Conservation (phyloP, 306 rosid species). For the Acacia acuminata region DNA sequence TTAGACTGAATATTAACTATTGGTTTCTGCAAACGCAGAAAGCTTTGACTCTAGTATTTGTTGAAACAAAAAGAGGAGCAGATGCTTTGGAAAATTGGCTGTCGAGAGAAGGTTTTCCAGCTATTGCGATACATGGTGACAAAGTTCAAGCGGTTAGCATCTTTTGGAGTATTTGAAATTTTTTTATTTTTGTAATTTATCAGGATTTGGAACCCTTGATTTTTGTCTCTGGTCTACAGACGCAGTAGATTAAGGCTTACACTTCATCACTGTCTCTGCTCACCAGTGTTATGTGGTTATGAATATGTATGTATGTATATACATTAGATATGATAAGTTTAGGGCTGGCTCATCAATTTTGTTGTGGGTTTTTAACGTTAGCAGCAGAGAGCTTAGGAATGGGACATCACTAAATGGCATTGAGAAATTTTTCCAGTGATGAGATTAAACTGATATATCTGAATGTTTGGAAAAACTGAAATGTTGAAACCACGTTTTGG, state of each 20-base stretch:
- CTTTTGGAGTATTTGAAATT: background rate
- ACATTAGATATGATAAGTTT: too few species aligned
- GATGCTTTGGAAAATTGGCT: conserved; percentile 83
- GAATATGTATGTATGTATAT: too few species aligned
- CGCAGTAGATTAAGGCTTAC: background rate
- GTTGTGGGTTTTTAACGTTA: background rate
- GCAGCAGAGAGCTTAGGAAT: background rate
- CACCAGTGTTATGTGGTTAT: background rate
- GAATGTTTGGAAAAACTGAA: background rate
- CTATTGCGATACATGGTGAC: conserved; percentile 96
- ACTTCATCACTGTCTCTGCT: background rate
- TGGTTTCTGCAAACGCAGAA: conserved; percentile 47
- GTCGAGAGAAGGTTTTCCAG: conserved; percentile 70
- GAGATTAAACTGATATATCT: background rate
- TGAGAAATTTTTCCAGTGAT: background rate
- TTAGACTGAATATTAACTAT: background rate
- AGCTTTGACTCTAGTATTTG: conserved; percentile 83
- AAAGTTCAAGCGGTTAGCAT: conserved; percentile 75
- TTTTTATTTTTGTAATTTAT: background rate
- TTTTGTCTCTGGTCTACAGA: background rate
- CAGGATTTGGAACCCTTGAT: background rate
- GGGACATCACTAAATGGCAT: background rate
- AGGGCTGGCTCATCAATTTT: background rate
- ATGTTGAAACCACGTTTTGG: background rate
- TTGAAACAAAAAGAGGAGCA: conserved; percentile 96